phyloP scores from a whole-genome alignment of 805 yeast genomes.

The Blastobotrys muscicola region DNA sequence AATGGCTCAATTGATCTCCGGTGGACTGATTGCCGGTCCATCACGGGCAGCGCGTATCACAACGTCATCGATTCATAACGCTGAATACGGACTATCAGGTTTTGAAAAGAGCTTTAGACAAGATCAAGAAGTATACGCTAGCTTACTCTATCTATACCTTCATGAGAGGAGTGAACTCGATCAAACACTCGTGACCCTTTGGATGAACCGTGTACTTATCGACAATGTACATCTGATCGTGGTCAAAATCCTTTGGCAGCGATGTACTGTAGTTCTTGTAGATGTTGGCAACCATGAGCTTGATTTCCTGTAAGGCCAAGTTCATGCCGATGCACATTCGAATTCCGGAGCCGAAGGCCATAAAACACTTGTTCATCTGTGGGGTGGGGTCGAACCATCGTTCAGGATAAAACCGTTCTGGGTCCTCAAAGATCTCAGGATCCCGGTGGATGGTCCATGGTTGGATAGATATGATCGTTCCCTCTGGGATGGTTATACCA shows the following conservation, averaged over 20 bases:
- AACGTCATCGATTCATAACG: no score
- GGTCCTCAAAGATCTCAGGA: conserved; percentile 39
- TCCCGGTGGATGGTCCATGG: conserved; percentile 58
- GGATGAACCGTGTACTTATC: conserved; percentile 50
- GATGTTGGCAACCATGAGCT: conserved; percentile 43
- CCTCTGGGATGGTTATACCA: conserved; percentile 34
- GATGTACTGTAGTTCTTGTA: conserved; percentile 24
- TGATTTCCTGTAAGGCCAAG: conserved; percentile 57
- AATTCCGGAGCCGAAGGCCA: conserved; percentile 66
- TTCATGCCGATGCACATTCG: conserved; percentile 70
- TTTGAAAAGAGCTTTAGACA: no score
- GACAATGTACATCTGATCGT: conserved; percentile 46
- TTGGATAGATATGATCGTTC: conserved; percentile 51
- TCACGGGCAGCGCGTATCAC: no score
- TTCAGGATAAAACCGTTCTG: conserved; percentile 47
- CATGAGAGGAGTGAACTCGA: conserved; percentile 24
- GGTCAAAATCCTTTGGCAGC: conserved; percentile 28
- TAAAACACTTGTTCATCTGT: conserved; percentile 43
- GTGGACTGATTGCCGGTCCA: no score
- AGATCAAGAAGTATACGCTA: no score
- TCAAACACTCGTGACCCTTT: conserved; percentile 42
- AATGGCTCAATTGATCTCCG: no score
- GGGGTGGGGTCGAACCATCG: conserved; percentile 44
- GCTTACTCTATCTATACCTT: background rate
- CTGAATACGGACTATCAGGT: no score